Conservation (phyloP, 768 basidiomycete genomes). For the Lenzites betulinus region DNA sequence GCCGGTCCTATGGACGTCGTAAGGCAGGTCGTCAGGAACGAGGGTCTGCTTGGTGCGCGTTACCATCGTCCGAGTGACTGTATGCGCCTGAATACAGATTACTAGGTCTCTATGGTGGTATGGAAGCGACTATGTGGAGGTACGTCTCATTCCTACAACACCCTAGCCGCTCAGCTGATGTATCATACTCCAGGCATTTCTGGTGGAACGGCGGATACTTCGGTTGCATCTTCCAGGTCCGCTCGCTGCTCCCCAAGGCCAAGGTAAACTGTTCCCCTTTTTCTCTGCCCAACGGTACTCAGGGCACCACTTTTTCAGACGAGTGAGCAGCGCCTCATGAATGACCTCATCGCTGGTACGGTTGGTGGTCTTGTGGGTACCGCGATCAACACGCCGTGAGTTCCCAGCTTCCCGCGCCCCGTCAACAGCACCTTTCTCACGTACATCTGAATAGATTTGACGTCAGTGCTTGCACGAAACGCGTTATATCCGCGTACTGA, state of each 20-base stretch:
- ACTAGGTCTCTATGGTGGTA: slow-evolving; percentile 74
- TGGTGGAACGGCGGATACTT: slow-evolving; percentile 98
- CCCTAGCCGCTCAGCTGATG: not conserved
- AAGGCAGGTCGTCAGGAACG: slow-evolving; percentile 70
- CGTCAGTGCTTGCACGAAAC: slow-evolving; percentile 31
- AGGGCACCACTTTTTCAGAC: slow-evolving; percentile 42
- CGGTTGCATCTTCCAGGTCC: slow-evolving; percentile 86
- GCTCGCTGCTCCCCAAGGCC: slow-evolving; percentile 77
- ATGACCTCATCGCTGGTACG: slow-evolving; percentile 91
- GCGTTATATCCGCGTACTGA: not conserved
- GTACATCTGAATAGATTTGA: slow-evolving; percentile 42
- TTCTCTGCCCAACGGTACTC: not conserved
- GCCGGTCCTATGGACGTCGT: slow-evolving; percentile 92
- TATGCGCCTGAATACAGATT: not conserved
- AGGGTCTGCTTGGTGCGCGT: slow-evolving; percentile 68
- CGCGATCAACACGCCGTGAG: slow-evolving; percentile 88
- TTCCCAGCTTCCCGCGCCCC: not conserved
- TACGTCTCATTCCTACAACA: slow-evolving; percentile 32
- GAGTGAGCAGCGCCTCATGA: slow-evolving; percentile 69
- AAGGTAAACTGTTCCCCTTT: slow-evolving; percentile 50
- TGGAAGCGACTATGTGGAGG: slow-evolving; percentile 99
- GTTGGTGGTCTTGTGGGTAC: slow-evolving; percentile 92
- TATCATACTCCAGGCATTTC: slow-evolving; percentile 54
- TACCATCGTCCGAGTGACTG: too few relatives aligned
- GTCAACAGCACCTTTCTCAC: not conserved